Percentiles rank a stretch among this genome's conserved stretches.
Conservation (phyloP, 768 basidiomycete genomes). For the Tulasnella calospora region DNA sequence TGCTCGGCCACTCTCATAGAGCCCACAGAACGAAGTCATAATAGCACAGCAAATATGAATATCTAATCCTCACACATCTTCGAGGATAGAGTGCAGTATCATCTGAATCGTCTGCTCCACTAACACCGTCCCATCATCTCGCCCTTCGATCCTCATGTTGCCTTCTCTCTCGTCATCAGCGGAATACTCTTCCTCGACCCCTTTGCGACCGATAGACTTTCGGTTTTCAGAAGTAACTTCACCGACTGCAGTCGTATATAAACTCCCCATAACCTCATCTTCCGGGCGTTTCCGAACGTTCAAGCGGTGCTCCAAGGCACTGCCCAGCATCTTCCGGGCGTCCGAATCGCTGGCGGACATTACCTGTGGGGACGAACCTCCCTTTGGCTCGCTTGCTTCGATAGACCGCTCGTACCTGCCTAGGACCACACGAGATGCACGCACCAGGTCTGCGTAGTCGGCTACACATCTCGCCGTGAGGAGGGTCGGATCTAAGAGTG, state of each 20-base stretch:
- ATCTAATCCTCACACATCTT: neutral
- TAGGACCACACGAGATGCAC: conserved; percentile 60
- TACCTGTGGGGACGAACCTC: conserved; percentile 5
- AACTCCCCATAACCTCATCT: conserved; percentile 64
- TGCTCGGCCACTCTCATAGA: neutral
- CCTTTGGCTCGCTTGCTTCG: conserved; percentile 31
- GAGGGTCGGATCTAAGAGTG: conserved; percentile 61
- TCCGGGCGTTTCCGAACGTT: conserved; percentile 63
- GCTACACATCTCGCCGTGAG: conserved; percentile 56
- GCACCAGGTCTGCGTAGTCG: conserved; percentile 63
- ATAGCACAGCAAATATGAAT: neutral
- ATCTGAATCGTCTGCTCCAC: conserved; percentile 22
- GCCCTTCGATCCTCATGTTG: neutral
- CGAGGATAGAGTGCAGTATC: conserved; percentile 21
- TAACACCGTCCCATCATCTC: neutral
- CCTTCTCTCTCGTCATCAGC: conserved; percentile 23
- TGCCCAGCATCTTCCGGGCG: conserved; percentile 65
- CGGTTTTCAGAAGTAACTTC: neutral
- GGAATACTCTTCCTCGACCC: neutral
- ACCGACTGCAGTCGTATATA: conserved; percentile 35
- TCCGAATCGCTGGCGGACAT: conserved; percentile 70
- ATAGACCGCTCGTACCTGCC: conserved; percentile 20
- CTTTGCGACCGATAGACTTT: neutral
- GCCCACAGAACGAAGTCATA: neutral
- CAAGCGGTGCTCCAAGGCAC: conserved; percentile 70